A percentile compares a stretch with the other conserved stretches of the same genome.
These are phyloP conservation scores for Entelexis paramagnoliae DNA, from an alignment of 1,139 yeast genomes.

Conservation along the genomic window DNA sequence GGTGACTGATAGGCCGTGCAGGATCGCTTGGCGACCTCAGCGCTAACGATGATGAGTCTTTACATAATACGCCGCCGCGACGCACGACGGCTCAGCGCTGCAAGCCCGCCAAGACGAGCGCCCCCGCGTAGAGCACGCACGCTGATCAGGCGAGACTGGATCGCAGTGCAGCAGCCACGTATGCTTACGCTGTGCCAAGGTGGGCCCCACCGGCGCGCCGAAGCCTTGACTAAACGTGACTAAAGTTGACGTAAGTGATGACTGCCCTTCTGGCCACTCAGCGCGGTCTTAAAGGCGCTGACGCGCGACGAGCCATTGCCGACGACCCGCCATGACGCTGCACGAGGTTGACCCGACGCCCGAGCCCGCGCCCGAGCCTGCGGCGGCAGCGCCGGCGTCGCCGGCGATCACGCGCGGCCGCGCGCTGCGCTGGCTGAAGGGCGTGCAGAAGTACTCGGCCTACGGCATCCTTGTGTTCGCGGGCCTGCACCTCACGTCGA, in stretches of 20 bases:
- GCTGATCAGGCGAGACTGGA: too few relatives aligned
- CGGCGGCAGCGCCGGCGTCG: neutral
- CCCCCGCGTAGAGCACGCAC: too few relatives aligned
- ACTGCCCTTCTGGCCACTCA: neutral
- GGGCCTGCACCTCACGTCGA: conserved; percentile 49
- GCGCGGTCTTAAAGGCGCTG: neutral
- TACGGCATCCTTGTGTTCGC: conserved; percentile 49
- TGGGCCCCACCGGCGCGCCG: too few relatives aligned
- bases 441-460: conserved; percentile 52
- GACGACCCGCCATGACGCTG: neutral
- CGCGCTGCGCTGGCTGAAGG: conserved; percentile 8
- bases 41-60: too few relatives aligned
- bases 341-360: conserved; percentile 16
- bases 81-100: too few relatives aligned
- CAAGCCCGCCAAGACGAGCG: too few relatives aligned
- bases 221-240: too few relatives aligned
- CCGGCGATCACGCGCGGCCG: neutral
- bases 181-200: too few relatives aligned
- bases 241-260: conserved; percentile 2
- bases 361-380: neutral
- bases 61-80: too few relatives aligned
- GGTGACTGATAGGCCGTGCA: too few relatives aligned
- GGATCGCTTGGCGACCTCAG: too few relatives aligned
- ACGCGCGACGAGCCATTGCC: neutral
- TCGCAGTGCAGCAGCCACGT: too few relatives aligned